Base-by-base conservation (phyloP, 164 flowering plant genomes). In the Kalanchoe fedtschenkoi region DNA sequence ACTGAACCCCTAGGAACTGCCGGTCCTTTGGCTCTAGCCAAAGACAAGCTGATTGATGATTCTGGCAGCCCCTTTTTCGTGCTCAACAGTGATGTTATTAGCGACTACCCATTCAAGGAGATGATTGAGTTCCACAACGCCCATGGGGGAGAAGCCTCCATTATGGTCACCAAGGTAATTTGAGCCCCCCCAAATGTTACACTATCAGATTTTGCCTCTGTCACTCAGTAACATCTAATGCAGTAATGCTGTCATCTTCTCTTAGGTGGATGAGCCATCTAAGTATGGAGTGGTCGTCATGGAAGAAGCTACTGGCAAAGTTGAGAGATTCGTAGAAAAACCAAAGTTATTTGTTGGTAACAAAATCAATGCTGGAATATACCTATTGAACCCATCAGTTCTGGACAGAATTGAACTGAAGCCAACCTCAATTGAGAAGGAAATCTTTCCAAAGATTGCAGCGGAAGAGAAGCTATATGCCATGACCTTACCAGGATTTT, bases 1-100 rank as follows among this genome's bases (percentile, higher is more conserved):
- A 88, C 92, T 56, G 97, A 90, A 71, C 99, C 99, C 60, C 82
- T 93, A 3, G 99, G 99, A 22, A 93, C 99, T 60, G 99, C 99
- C 7, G 99, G 99, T 62, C 99, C 96, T 58, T 74, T 93, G 70
- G 99, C 99, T 65, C 67, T 93, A 69, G 99, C 99, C 8, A 84
- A 95, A 74, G 95, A 90, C 69, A 90, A 88, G 63, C 85, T 90
- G 64, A 56, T 80, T 24, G 99, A 90, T 71, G 87, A 70, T 6
- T 87, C 97, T 53, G 92, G 93, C 30, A 88, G 84, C 68, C 99
- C 99, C 6, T 88, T 93, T 70, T 93, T 93, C 68, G 96, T 90
- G 65, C 96, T 93, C 68, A 93, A 93, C 77, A 93, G 99, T 68
- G 99, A 90, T 75, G 99, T 90, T 65, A 93, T 93, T 66, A 81